Evolutionary conservation across 768 basidiomycete species (phyloP).

Genomic region (Xerocomellus dryophilus): DNA sequence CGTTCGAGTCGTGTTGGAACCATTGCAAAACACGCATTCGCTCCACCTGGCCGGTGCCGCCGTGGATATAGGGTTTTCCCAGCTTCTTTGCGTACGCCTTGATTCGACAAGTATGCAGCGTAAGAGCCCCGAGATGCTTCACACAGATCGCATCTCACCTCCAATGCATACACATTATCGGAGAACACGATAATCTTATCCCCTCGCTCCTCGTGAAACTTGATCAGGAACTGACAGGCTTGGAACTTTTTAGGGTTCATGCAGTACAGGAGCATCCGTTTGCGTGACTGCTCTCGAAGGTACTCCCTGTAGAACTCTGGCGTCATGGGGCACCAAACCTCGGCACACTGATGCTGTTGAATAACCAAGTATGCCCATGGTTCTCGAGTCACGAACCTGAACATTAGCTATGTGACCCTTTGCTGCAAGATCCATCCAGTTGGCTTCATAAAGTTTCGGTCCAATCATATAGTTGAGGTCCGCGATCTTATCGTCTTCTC

Average conservation of each 20-base stretch:
- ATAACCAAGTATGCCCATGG: not conserved
- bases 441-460: conserved; percentile 98
- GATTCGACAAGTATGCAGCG: not conserved
- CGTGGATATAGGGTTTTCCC: conserved; percentile 93
- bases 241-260: conserved; percentile 99
- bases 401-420: conserved; percentile 99
- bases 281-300: conserved; percentile 85
- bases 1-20: conserved; percentile 93
- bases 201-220: conserved; percentile 95
- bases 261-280: conserved; percentile 94
- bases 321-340: conserved; percentile 99
- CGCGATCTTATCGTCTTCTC: conserved; percentile 98
- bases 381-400: conserved; percentile 58
- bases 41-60: conserved; percentile 91
- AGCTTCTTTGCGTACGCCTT: conserved; percentile 93
- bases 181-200: conserved; percentile 99
- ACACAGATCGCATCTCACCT: conserved; percentile 51
- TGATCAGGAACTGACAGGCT: conserved; percentile 97
- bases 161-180: conserved; percentile 95
- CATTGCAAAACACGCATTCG: conserved; percentile 92
- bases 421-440: conserved; percentile 99
- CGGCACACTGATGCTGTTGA: conserved; percentile 71
- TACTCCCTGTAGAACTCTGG: conserved; percentile 99
- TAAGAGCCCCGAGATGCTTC: not conserved
- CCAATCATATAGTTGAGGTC: conserved; percentile 99